Conservation (phyloP, 495 filamentous ascomycete genomes). For the Penicillium chermesinum region DNA sequence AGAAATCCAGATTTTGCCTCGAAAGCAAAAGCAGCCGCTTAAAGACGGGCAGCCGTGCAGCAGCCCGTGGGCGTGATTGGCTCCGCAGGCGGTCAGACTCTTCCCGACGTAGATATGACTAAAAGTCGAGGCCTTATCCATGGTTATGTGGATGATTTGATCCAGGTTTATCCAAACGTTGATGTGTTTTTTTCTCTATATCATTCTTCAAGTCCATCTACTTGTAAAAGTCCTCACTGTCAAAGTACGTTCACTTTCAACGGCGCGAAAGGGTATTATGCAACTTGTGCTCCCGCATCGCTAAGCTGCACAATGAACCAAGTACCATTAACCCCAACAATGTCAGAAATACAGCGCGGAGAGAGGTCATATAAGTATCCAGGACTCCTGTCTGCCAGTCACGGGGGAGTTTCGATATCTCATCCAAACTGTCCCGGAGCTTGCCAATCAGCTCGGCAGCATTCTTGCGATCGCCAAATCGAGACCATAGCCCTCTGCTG, state of each 20-base stretch:
- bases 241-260: too few relatives aligned
- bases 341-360: constrained; percentile 70
- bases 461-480: constrained; percentile 60
- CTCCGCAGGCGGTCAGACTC: constrained; percentile 9
- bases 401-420: constrained; percentile 61
- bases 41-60: constrained; percentile 11
- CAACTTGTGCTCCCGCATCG: constrained; percentile 75
- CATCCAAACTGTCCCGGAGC: constrained; percentile 69
- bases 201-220: too few relatives aligned
- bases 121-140: background rate
- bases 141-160: background rate
- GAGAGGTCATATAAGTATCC: constrained; percentile 68
- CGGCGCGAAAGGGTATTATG: constrained; percentile 63
- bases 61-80: constrained; percentile 6
- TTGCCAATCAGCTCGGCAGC: constrained; percentile 63
- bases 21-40: constrained; percentile 1
- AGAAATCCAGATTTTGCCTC: background rate
- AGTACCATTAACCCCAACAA: constrained; percentile 56
- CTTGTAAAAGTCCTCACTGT: too few relatives aligned
- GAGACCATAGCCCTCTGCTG: constrained; percentile 55
- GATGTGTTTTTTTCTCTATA: too few relatives aligned
- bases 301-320: constrained; percentile 54
- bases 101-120: background rate
- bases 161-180: background rate
- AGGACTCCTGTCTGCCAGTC: constrained; percentile 68